Conservation (phyloP, 2,329 filamentous ascomycete genomes). For the Fusarium transvaalense region DNA sequence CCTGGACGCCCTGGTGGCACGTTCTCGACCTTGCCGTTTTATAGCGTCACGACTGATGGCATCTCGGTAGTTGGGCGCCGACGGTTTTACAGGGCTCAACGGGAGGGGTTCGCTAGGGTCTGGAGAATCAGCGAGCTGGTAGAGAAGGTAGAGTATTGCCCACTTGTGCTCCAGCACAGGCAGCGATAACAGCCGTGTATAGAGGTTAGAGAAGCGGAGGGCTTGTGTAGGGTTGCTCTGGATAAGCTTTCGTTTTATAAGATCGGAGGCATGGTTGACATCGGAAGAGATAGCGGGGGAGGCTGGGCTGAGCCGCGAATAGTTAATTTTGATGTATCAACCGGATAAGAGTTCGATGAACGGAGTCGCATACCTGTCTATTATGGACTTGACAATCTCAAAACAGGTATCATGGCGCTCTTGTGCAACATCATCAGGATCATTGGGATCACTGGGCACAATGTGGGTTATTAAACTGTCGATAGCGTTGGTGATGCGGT, state of each 20-base stretch:
- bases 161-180: conserved; percentile 96
- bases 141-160: conserved; percentile 93
- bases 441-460: conserved; percentile 73
- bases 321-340: conserved; percentile 4
- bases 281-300: conserved; percentile 73
- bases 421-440: conserved; percentile 76
- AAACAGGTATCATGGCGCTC: conserved; percentile 75
- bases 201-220: conserved; percentile 88
- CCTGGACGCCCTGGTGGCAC: conserved; percentile 53
- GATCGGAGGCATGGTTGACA: conserved; percentile 90
- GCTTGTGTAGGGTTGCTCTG: conserved; percentile 83
- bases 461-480: conserved; percentile 82
- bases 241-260: conserved; percentile 90
- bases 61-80: conserved; percentile 55
- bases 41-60: conserved; percentile 54
- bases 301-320: conserved; percentile 55
- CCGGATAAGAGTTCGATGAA: not conserved
- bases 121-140: conserved; percentile 80
- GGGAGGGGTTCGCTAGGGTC: conserved; percentile 66
- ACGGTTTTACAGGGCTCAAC: conserved; percentile 58
- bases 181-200: conserved; percentile 88
- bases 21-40: conserved; percentile 55
- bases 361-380: conserved; percentile 60
- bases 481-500: conserved; percentile 82
- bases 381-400: conserved; percentile 62